A percentile compares a stretch with the other conserved stretches of the same genome.
Evolutionary conservation across 495 filamentous ascomycete species (phyloP).

Genomic region (Aspergillus funiculosus): DNA sequence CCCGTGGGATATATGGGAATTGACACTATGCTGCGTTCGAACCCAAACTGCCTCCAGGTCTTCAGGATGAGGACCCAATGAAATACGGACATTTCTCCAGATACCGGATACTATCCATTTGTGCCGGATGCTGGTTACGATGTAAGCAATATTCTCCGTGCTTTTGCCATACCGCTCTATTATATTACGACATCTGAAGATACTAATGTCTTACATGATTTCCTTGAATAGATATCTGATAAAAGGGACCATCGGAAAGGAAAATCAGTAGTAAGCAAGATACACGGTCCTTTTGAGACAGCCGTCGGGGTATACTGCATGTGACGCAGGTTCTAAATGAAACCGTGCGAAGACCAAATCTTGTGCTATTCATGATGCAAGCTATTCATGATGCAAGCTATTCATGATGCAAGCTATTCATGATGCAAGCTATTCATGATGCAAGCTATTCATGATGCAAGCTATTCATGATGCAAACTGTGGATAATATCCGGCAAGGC

Average conservation of each 20-base stretch:
- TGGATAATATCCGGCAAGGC: conserved; percentile 28
- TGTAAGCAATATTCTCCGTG: conserved; percentile 10
- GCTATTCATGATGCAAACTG: conserved; percentile 20
- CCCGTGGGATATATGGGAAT: conserved; percentile 22
- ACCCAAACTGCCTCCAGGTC: conserved; percentile 19
- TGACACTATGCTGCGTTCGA: conserved; percentile 27
- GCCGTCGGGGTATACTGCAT: conserved; percentile 28
- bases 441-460: conserved; percentile 22
- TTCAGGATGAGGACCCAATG: conserved; percentile 18
- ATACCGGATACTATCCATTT: conserved; percentile 31
- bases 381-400: conserved; percentile 20
- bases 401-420: conserved; percentile 23
- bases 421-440: conserved; percentile 21
- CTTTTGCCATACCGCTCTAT: not conserved
- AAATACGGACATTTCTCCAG: conserved; percentile 27
- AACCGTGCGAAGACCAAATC: conserved; percentile 16
- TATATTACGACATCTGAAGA: not conserved
- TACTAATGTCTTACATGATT: not conserved
- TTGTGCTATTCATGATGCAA: conserved; percentile 22
- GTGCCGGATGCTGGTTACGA: conserved; percentile 32
- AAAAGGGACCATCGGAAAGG: conserved; percentile 29
- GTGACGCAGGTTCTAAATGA: conserved; percentile 23
- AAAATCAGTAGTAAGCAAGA: conserved; percentile 24
- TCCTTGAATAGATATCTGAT: conserved; percentile 23
- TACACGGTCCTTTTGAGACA: conserved; percentile 28